Evolutionary conservation across 805 yeast genomes (phyloP).

Genomic region (Saccharomyces mikatae): DNA sequence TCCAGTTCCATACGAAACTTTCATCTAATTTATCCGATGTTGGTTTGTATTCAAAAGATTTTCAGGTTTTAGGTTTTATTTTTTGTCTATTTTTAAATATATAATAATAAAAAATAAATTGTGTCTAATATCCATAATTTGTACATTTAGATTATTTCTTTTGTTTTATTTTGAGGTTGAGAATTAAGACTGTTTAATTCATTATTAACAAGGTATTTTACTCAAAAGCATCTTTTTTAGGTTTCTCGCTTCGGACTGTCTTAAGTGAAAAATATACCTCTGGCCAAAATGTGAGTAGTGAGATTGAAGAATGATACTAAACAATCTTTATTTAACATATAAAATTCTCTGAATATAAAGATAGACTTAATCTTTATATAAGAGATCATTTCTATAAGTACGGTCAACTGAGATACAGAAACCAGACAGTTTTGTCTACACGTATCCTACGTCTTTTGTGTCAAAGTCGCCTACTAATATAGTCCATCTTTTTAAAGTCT

Average conservation of each 20-base stretch:
- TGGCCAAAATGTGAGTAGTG: background rate
- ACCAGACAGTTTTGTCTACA: background rate
- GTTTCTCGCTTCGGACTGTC: background rate
- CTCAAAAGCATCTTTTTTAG: background rate
- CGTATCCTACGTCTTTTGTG: background rate
- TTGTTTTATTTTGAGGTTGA: background rate
- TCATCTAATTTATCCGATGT: constrained; percentile 56
- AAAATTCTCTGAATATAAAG: background rate
- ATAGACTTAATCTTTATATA: background rate
- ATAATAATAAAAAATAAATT: constrained; percentile 2
- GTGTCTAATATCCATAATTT: background rate
- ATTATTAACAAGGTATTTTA: background rate
- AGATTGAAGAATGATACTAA: background rate
- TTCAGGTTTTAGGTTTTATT: background rate
- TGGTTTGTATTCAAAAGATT: background rate
- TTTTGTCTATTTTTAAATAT: background rate
- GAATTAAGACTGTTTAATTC: background rate
- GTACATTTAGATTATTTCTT: constrained; percentile 4
- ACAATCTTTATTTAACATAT: background rate
- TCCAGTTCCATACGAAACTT: constrained; percentile 99
- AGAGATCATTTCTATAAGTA: background rate
- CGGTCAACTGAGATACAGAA: background rate
- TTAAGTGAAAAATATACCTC: background rate
- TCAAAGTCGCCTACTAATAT: background rate
- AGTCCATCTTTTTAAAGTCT: background rate